Conservation (phyloP, 2,329 filamentous ascomycete species). For the Cordyceps farinosa region DNA sequence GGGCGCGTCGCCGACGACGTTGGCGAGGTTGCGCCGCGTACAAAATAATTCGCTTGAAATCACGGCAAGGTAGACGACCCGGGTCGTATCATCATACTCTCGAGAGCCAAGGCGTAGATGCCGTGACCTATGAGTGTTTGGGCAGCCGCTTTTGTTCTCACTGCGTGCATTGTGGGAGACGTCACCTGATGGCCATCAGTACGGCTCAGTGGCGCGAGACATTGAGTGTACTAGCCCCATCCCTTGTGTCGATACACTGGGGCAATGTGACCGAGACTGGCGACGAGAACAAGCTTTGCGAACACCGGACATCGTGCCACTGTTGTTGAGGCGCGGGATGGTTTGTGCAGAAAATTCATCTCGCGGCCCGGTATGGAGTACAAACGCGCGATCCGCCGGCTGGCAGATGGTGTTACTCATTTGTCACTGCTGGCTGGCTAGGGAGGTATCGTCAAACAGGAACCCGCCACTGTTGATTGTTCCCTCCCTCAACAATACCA, state of each 20-base stretch:
- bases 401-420: neutral
- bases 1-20: neutral
- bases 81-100: neutral
- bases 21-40: neutral
- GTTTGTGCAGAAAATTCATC: neutral
- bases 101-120: neutral
- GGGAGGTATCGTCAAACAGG: too few species aligned
- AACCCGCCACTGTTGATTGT: too few species aligned
- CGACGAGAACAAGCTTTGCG: neutral
- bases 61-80: neutral
- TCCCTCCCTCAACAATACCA: too few species aligned
- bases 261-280: neutral
- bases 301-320: neutral
- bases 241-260: neutral
- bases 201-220: neutral
- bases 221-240: neutral
- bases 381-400: neutral
- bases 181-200: neutral
- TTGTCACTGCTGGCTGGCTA: neutral
- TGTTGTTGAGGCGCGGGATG: neutral
- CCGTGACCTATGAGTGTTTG: neutral
- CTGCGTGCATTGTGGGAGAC: neutral
- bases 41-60: neutral
- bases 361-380: neutral
- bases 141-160: neutral